Evolutionary conservation across 805 yeast species (phyloP).

Genomic region (Saccharomycopsis amapae): DNA sequence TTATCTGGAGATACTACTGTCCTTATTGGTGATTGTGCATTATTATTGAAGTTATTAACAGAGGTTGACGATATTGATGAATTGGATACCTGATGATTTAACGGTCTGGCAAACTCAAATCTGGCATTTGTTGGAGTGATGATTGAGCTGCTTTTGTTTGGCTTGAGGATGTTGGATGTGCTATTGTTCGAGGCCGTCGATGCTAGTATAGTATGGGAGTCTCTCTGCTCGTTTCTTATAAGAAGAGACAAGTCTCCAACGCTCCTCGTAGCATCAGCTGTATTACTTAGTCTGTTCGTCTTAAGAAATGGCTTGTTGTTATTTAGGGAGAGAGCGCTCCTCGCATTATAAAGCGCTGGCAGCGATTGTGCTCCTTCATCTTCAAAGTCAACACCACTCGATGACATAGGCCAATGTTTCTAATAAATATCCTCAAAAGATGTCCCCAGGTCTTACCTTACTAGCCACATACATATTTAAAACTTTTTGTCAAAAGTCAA

Average conservation of each 20-base stretch:
- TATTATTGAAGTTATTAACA: slow-evolving; percentile 1
- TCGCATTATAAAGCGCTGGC: background rate
- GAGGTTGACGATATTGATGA: slow-evolving; percentile 11
- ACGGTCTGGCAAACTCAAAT: slow-evolving; percentile 13
- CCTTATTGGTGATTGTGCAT: slow-evolving; percentile 11
- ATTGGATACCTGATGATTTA: slow-evolving; percentile 6
- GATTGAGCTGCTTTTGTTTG: background rate
- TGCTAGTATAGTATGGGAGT: too few relatives aligned
- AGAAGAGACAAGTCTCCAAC: background rate
- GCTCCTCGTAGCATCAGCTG: background rate
- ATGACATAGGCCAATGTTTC: too few relatives aligned
- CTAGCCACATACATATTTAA: too few relatives aligned
- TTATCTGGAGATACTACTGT: slow-evolving; percentile 9
- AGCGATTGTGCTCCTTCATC: too few relatives aligned
- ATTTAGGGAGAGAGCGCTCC: background rate
- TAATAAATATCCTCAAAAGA: too few relatives aligned
- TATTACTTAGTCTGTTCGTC: background rate
- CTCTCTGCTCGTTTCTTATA: background rate
- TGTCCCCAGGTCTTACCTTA: too few relatives aligned
- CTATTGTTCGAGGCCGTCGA: too few relatives aligned
- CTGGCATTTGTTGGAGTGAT: slow-evolving; percentile 6
- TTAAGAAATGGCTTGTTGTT: background rate
- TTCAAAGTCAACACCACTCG: too few relatives aligned
- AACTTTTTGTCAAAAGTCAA: too few relatives aligned
- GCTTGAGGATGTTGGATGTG: background rate